A percentile compares a stretch with the other conserved stretches of the same genome.
Conservation (phyloP, 805 yeast genomes). For the Saturnispora dispora region DNA sequence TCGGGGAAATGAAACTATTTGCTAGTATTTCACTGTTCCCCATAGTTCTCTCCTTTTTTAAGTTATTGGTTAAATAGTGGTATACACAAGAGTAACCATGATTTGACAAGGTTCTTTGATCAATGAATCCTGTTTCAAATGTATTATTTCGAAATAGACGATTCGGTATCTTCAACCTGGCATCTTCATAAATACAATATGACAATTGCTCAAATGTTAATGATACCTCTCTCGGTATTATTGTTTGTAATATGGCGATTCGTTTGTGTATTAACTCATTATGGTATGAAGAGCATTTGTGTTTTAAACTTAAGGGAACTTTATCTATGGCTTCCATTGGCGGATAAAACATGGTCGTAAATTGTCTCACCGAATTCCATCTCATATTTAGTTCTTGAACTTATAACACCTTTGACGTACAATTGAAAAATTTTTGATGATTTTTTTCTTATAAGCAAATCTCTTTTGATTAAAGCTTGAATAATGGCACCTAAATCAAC, state of each 20-base stretch:
- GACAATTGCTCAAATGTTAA: constrained; percentile 17
- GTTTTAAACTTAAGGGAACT: constrained; percentile 11
- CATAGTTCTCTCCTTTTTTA: constrained; percentile 1
- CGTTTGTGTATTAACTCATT: constrained; percentile 14
- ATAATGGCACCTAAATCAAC: constrained; percentile 22
- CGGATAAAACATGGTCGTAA: neutral
- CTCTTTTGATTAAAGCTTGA: neutral
- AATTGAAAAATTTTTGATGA: neutral
- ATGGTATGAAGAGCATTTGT: constrained; percentile 11
- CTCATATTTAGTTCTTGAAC: neutral
- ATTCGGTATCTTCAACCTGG: constrained; percentile 2
- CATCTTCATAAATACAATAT: constrained; percentile 17
- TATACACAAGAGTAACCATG: constrained; percentile 8
- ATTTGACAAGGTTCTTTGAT: constrained; percentile 9
- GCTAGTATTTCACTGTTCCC: neutral
- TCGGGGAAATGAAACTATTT: neutral
- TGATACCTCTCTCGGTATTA: constrained; percentile 19
- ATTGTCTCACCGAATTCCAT: neutral
- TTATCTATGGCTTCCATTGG: neutral
- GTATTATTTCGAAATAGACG: neutral
- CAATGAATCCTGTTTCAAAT: neutral
- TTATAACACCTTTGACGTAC: neutral
- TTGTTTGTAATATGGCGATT: constrained; percentile 14
- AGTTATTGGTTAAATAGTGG: neutral
- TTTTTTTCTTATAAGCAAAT: neutral